phyloP scores from a whole-genome alignment of 495 filamentous ascomycete species.

The Staphylotrichum longicolle region DNA sequence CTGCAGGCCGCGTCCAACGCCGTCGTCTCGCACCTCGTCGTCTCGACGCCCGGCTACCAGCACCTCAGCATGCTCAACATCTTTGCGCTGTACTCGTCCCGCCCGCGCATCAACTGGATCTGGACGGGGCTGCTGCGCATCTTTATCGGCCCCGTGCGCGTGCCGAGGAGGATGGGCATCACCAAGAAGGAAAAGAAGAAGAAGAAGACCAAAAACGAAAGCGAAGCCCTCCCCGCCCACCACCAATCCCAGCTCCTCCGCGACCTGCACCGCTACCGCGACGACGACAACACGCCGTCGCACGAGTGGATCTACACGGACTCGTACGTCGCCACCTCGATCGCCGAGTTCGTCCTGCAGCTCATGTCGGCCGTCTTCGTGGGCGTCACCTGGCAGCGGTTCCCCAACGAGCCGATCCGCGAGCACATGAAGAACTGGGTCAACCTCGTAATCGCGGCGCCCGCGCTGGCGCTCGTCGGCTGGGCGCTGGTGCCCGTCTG shows the following conservation, averaged over 20 bases:
- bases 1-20: background rate
- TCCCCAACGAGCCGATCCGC: constrained; percentile 3
- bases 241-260: too few relatives aligned
- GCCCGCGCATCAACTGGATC: background rate
- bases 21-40: background rate
- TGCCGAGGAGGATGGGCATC: background rate
- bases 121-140: background rate
- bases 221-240: too few relatives aligned
- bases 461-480: background rate
- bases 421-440: background rate
- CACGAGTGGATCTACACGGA: background rate
- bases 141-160: background rate
- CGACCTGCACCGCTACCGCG: too few relatives aligned
- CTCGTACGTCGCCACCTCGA: background rate
- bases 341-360: constrained; percentile 2
- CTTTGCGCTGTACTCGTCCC: background rate
- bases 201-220: background rate
- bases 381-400: constrained; percentile 5
- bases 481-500: constrained; percentile 1
- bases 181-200: background rate
- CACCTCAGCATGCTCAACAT: background rate
- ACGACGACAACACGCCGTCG: background rate
- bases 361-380: constrained; percentile 1
- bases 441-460: background rate
- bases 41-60: background rate